Percentiles rank a stretch among this genome's conserved stretches.
These are phyloP conservation scores for Geranomyces michiganensis DNA, from an alignment of 192 early-diverging fungal genomes.

Conservation along the genomic window DNA sequence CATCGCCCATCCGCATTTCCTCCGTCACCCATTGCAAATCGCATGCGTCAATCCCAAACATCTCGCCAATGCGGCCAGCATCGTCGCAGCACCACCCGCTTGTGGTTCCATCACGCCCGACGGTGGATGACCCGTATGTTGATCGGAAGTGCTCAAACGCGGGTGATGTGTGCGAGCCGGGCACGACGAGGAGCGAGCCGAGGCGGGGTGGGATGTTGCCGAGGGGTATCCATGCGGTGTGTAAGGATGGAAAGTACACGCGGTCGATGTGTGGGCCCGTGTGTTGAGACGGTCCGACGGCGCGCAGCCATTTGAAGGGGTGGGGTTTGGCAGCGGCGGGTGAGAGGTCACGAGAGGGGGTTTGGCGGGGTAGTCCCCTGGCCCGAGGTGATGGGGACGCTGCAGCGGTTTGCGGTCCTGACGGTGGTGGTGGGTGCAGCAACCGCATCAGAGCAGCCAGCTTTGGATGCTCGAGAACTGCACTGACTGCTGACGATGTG, in stretches of 20 bases:
- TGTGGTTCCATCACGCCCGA: slow-evolving; percentile 44
- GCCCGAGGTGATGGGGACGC: background rate
- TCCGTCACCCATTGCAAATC: slow-evolving; percentile 38
- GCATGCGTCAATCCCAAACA: background rate
- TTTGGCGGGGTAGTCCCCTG: slow-evolving; percentile 1
- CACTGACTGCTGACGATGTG: background rate
- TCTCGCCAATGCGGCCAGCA: slow-evolving; percentile 32
- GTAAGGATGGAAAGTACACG: slow-evolving; percentile 41
- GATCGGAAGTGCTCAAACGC: slow-evolving; percentile 12
- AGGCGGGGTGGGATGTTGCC: slow-evolving; percentile 22
- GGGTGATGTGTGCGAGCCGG: slow-evolving; percentile 34
- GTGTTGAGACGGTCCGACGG: slow-evolving; percentile 35
- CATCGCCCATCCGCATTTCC: slow-evolving; percentile 46
- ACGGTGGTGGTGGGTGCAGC: background rate
- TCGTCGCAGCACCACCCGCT: slow-evolving; percentile 40
- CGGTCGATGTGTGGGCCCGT: slow-evolving; percentile 51
- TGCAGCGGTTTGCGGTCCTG: background rate
- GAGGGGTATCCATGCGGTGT: slow-evolving; percentile 51
- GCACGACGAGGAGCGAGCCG: slow-evolving; percentile 40
- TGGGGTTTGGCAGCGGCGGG: slow-evolving; percentile 1
- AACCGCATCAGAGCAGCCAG: slow-evolving; percentile 21
- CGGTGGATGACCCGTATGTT: slow-evolving; percentile 25
- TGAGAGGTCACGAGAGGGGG: background rate
- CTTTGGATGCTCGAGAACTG: slow-evolving; percentile 35
- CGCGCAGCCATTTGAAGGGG: slow-evolving; percentile 52